Percentiles rank a stretch among this genome's conserved stretches.
These are phyloP conservation scores for Wickerhamiella domercqiae DNA, from an alignment of 805 yeast genomes.

Conservation along the genomic window DNA sequence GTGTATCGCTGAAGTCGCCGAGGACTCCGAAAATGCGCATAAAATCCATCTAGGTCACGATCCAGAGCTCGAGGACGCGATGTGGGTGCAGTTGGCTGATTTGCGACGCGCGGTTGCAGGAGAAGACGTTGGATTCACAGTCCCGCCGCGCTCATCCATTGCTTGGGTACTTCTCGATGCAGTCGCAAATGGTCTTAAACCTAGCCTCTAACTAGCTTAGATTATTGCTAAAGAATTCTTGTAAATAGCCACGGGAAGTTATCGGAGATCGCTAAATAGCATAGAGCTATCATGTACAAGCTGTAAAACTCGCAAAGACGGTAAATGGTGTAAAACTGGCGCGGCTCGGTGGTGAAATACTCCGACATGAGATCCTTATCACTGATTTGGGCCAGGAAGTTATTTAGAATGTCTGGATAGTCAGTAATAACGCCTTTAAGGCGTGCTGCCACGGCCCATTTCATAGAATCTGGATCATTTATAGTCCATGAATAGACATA, in stretches of 20 bases:
- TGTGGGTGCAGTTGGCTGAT: slow-evolving; percentile 57
- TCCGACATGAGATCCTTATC: slow-evolving; percentile 17
- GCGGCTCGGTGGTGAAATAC: slow-evolving; percentile 18
- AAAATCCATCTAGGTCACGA: slow-evolving; percentile 61
- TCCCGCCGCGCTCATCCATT: slow-evolving; percentile 24
- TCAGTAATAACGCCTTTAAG: slow-evolving; percentile 32
- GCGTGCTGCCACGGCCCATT: slow-evolving; percentile 24
- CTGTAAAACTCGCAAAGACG: slow-evolving; percentile 12
- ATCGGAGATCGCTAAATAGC: slow-evolving; percentile 15
- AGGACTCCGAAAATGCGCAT: slow-evolving; percentile 29
- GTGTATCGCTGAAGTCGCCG: slow-evolving; percentile 63
- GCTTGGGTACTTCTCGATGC: slow-evolving; percentile 23
- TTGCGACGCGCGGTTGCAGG: slow-evolving; percentile 24
- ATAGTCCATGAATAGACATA: slow-evolving; percentile 40
- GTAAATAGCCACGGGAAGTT: slow-evolving; percentile 15
- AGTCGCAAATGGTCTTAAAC: slow-evolving; percentile 3
- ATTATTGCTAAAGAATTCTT: neutral
- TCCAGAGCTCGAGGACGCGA: slow-evolving; percentile 70
- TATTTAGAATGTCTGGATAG: slow-evolving; percentile 20
- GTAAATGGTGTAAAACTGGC: slow-evolving; percentile 14
- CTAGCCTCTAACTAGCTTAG: neutral
- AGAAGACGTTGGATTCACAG: slow-evolving; percentile 7
- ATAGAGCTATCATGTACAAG: slow-evolving; percentile 13
- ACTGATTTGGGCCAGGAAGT: slow-evolving; percentile 13
- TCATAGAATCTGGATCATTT: slow-evolving; percentile 27